A percentile compares a stretch with the other conserved stretches of the same genome.
These are phyloP conservation scores for Acaromyces ingoldii DNA, from an alignment of 1,284 basidiomycete species.

Conservation along the genomic window DNA sequence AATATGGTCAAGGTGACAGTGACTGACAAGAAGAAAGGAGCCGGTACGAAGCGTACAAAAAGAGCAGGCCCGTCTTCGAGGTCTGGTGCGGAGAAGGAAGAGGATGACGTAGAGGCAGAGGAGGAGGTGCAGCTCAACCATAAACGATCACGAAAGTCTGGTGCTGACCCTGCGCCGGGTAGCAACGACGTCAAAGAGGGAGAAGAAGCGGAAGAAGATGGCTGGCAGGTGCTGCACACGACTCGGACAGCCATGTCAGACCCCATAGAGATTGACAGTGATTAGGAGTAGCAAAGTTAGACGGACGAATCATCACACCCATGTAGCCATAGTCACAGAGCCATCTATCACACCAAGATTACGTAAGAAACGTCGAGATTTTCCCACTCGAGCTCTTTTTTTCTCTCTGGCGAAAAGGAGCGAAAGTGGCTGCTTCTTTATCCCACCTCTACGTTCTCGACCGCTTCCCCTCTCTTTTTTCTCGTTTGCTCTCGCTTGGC, in stretches of 20 bases:
- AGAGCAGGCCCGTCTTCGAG: neutral
- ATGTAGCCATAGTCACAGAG: too few relatives aligned
- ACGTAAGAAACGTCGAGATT: too few relatives aligned
- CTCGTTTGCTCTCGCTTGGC: too few relatives aligned
- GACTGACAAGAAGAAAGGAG: neutral
- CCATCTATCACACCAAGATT: too few relatives aligned
- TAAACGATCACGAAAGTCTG: neutral
- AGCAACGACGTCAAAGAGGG: neutral
- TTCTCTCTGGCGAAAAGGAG: too few relatives aligned
- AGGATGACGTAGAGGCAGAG: neutral
- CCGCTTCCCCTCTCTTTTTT: too few relatives aligned
- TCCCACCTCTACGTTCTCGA: too few relatives aligned
- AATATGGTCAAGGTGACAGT: neutral
- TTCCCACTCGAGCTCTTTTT: too few relatives aligned
- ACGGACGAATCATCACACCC: too few relatives aligned
- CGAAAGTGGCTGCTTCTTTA: too few relatives aligned
- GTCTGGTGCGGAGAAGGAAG: neutral
- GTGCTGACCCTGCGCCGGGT: neutral
- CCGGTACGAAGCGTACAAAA: neutral
- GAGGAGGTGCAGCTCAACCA: neutral
- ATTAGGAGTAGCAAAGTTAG: too few relatives aligned
- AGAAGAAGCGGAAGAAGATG: neutral
- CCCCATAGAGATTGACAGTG: constrained; percentile 1
- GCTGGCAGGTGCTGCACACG: neutral
- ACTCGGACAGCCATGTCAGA: too few relatives aligned